Evolutionary conservation across 768 basidiomycete genomes (phyloP).

Genomic region (Trametes punicea): DNA sequence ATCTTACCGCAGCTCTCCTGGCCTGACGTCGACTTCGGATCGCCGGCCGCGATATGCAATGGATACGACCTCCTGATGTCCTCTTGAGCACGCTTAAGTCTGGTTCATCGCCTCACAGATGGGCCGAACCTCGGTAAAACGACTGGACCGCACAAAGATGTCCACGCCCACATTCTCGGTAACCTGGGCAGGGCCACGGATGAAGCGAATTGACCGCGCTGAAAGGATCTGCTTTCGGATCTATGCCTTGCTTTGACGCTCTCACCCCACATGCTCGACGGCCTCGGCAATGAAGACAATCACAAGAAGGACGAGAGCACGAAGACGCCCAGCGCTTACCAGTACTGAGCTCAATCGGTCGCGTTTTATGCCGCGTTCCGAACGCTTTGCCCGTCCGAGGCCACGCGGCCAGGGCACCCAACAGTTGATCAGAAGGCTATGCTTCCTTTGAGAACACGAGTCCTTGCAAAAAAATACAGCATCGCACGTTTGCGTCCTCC

Average conservation of each 20-base stretch:
- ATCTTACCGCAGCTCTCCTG: not conserved
- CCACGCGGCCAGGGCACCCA: not conserved
- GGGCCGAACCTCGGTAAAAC: not conserved
- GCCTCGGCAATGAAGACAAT: constrained; percentile 3
- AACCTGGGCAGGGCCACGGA: not conserved
- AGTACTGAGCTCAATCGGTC: not conserved
- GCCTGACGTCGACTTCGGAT: not conserved
- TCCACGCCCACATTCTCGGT: constrained; percentile 2
- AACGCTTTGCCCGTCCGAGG: not conserved
- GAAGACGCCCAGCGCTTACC: not conserved
- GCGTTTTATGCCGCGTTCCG: not conserved
- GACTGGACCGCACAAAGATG: not conserved
- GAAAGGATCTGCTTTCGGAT: constrained; percentile 4
- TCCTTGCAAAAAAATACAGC: not conserved
- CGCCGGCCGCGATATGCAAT: not conserved
- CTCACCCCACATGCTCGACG: constrained; percentile 10
- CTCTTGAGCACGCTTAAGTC: not conserved
- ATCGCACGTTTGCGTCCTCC: no score
- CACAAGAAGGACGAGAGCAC: not conserved
- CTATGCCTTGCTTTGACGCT: not conserved
- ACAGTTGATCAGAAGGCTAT: not conserved
- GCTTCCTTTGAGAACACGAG: not conserved
- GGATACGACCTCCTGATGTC: not conserved
- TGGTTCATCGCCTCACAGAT: not conserved
- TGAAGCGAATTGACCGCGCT: not conserved